These are phyloP conservation scores for Schizonepeta tenuifolia DNA, from an alignment of 257 asterid species.

Conservation along the genomic window DNA sequence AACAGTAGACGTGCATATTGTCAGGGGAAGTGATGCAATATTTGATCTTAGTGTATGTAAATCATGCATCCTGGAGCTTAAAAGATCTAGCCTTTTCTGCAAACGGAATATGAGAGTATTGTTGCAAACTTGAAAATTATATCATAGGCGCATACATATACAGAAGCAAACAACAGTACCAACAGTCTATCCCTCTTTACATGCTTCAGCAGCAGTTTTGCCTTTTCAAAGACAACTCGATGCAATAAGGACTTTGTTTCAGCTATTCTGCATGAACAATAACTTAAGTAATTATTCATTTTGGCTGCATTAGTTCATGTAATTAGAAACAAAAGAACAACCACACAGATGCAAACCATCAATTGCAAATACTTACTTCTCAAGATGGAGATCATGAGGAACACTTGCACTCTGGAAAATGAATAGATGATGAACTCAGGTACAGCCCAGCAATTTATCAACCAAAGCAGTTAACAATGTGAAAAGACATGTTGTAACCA, in stretches of 20 bases:
- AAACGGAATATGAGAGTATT: constrained; percentile 34
- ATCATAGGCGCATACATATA: constrained; percentile 9
- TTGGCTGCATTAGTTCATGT: constrained; percentile 25
- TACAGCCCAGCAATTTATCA: constrained; percentile 32
- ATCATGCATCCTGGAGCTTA: constrained; percentile 64
- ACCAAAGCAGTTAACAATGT: constrained; percentile 21
- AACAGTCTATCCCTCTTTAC: constrained; percentile 59
- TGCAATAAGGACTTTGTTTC: constrained; percentile 61
- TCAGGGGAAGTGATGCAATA: constrained; percentile 38
- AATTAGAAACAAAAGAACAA: constrained; percentile 1
- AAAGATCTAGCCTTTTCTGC: constrained; percentile 64
- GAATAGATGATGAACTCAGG: constrained; percentile 39
- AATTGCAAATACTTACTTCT: constrained; percentile 56
- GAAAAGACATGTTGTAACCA: constrained; percentile 15
- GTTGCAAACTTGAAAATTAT: not conserved
- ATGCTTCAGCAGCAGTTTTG: constrained; percentile 67
- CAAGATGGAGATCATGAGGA: constrained; percentile 45
- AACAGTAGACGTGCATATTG: constrained; percentile 33
- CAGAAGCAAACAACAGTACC: constrained; percentile 55
- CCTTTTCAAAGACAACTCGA: constrained; percentile 61
- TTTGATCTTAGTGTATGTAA: constrained; percentile 49
- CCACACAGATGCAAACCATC: constrained; percentile 33
- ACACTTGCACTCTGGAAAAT: constrained; percentile 56
- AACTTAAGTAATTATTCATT: constrained; percentile 27
- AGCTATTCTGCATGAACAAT: constrained; percentile 58